Evolutionary conservation across 805 yeast species (phyloP).

Genomic region (Saccharomycopsis synnaedendra): DNA sequence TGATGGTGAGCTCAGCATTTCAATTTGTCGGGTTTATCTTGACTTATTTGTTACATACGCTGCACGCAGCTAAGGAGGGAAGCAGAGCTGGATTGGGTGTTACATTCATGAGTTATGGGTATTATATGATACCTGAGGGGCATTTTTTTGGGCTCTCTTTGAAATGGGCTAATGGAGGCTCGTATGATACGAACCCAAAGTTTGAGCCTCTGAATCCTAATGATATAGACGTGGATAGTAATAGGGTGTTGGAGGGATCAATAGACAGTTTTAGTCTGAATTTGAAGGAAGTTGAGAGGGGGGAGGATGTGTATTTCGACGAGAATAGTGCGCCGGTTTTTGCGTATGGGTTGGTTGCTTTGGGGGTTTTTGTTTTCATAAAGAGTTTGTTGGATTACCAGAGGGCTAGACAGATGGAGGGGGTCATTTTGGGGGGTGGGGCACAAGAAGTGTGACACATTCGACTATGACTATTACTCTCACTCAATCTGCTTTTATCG

Average conservation of each 20-base stretch:
- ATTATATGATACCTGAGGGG: conserved; percentile 38
- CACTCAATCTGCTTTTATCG: background rate
- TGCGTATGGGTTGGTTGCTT: conserved; percentile 22
- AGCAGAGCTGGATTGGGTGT: conserved; percentile 85
- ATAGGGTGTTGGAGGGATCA: conserved; percentile 19
- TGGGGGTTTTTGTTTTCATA: conserved; percentile 55
- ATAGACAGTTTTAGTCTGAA: conserved; percentile 19
- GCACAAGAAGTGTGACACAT: conserved; percentile 1
- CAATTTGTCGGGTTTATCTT: conserved; percentile 88
- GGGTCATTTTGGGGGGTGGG: conserved; percentile 37
- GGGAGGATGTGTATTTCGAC: conserved; percentile 13
- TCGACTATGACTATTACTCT: background rate
- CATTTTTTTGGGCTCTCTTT: conserved; percentile 19
- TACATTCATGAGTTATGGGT: conserved; percentile 66
- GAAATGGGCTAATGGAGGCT: conserved; percentile 15
- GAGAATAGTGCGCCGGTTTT: conserved; percentile 16
- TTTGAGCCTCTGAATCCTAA: conserved; percentile 49
- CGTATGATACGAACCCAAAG: conserved; percentile 22
- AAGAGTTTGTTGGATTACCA: conserved; percentile 65
- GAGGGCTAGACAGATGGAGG: conserved; percentile 70
- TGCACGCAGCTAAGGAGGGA: conserved; percentile 96
- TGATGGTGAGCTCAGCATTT: conserved; percentile 79
- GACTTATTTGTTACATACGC: conserved; percentile 84
- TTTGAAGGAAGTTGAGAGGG: conserved; percentile 17
- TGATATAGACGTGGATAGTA: conserved; percentile 33